Conservation (phyloP, 805 yeast species). For the Candida methanosorbosa region DNA sequence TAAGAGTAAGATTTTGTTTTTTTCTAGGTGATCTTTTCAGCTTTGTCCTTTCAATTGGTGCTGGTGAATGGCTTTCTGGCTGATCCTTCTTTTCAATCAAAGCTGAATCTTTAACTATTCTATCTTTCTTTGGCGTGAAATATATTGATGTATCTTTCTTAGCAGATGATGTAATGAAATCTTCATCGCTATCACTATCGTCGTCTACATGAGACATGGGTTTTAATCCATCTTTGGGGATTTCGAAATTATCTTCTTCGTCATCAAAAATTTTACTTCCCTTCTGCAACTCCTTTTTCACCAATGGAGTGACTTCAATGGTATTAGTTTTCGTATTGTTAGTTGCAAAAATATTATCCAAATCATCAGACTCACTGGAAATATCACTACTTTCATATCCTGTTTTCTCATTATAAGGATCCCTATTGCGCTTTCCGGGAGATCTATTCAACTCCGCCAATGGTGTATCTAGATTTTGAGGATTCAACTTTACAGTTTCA, state of each 20-base stretch:
- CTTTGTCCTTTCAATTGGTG: too few species aligned
- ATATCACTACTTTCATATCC: too few species aligned
- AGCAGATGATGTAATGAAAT: background rate
- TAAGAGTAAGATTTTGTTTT: too few species aligned
- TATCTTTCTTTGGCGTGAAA: background rate
- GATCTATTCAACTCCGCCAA: background rate
- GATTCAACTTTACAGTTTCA: background rate
- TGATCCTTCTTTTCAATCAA: too few species aligned
- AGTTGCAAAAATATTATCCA: background rate
- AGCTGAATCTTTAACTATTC: too few species aligned
- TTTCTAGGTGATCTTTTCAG: background rate
- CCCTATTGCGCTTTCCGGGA: background rate
- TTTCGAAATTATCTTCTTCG: too few species aligned
- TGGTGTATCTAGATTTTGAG: background rate
- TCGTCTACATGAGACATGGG: too few species aligned
- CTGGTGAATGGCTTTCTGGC: too few species aligned
- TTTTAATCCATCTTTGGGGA: too few species aligned
- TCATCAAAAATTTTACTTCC: too few species aligned
- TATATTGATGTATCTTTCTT: background rate
- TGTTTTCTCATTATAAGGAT: too few species aligned
- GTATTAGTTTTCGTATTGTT: too few species aligned
- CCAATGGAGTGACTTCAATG: background rate
- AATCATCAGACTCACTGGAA: background rate
- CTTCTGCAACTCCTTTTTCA: background rate
- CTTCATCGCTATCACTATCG: background rate